Conservation (phyloP, 441 rosid genomes). For the Eutrema salsugineum region DNA sequence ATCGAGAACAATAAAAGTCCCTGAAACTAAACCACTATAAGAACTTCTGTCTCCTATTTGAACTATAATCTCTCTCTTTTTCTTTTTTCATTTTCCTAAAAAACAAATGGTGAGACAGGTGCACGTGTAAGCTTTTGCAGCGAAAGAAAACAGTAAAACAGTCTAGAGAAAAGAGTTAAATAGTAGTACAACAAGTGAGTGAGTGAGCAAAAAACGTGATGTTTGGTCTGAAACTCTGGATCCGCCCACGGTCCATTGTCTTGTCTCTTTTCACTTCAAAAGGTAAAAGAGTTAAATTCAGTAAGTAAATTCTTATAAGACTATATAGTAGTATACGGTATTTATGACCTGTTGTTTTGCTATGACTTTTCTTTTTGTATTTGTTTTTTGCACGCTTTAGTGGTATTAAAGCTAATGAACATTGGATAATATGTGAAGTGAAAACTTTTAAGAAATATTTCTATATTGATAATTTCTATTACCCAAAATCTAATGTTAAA, state of each 20-base stretch:
- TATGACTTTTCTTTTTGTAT: not conserved
- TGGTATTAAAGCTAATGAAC: not conserved
- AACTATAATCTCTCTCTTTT: not conserved
- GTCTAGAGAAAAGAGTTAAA: not conserved
- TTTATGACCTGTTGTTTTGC: not conserved
- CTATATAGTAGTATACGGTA: not conserved
- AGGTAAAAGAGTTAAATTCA: not conserved
- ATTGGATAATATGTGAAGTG: not conserved
- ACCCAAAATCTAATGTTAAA: not conserved
- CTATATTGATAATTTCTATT: too few relatives aligned
- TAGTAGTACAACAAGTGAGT: not conserved
- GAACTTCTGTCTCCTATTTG: not conserved
- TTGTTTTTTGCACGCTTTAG: too few relatives aligned
- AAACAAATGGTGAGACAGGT: not conserved
- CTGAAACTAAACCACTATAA: not conserved
- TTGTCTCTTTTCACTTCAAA: not conserved
- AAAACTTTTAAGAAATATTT: too few relatives aligned
- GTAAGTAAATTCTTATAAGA: not conserved
- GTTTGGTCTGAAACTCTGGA: slow-evolving; percentile 13
- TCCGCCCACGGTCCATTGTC: not conserved
- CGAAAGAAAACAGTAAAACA: not conserved
- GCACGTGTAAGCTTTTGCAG: slow-evolving; percentile 2
- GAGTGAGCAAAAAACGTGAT: not conserved
- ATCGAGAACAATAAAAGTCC: not conserved
- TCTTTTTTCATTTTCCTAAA: not conserved